Percentiles rank a stretch among this genome's conserved stretches.
These are phyloP conservation scores for Nothopassalora personata DNA, from an alignment of 2,329 filamentous ascomycete species.

Conservation along the genomic window DNA sequence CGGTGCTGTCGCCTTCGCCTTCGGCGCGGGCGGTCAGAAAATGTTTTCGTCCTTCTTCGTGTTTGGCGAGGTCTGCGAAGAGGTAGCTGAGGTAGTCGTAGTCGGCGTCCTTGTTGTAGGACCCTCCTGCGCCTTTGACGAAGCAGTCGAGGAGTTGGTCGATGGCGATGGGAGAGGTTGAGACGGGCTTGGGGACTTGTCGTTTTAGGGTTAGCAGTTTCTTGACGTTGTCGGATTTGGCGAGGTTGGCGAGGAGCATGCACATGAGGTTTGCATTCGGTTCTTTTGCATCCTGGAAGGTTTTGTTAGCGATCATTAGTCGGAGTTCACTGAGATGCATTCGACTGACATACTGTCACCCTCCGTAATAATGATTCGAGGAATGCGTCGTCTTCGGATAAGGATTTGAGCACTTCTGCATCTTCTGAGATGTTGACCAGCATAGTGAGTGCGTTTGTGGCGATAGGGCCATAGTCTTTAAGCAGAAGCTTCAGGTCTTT, in stretches of 20 bases:
- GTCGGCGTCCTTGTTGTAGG: slow-evolving; percentile 77
- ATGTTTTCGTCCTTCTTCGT: slow-evolving; percentile 60
- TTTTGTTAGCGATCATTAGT: no score
- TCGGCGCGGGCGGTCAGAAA: slow-evolving; percentile 39
- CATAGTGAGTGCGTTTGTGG: slow-evolving; percentile 87
- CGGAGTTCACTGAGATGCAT: slow-evolving; percentile 1
- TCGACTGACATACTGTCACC: slow-evolving; percentile 63
- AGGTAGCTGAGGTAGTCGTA: slow-evolving; percentile 93
- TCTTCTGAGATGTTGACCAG: slow-evolving; percentile 83
- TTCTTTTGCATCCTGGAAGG: slow-evolving; percentile 61
- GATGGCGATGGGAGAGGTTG: slow-evolving; percentile 66
- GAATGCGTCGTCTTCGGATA: slow-evolving; percentile 76
- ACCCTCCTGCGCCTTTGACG: slow-evolving; percentile 78
- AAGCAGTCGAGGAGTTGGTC: slow-evolving; percentile 95
- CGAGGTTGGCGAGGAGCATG: slow-evolving; percentile 89
- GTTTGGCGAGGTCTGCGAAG: slow-evolving; percentile 81
- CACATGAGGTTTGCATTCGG: slow-evolving; percentile 76
- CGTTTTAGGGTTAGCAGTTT: slow-evolving; percentile 65
- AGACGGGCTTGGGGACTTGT: slow-evolving; percentile 62
- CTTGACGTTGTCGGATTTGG: slow-evolving; percentile 71
- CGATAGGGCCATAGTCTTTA: slow-evolving; percentile 82
- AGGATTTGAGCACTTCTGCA: slow-evolving; percentile 62
- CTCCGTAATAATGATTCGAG: slow-evolving; percentile 66
- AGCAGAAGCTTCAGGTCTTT: slow-evolving; percentile 83
- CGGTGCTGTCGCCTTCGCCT: slow-evolving; percentile 57